phyloP scores from a whole-genome alignment of 2,329 filamentous ascomycete species.

The Paecilomyces dactylethromorphus region DNA sequence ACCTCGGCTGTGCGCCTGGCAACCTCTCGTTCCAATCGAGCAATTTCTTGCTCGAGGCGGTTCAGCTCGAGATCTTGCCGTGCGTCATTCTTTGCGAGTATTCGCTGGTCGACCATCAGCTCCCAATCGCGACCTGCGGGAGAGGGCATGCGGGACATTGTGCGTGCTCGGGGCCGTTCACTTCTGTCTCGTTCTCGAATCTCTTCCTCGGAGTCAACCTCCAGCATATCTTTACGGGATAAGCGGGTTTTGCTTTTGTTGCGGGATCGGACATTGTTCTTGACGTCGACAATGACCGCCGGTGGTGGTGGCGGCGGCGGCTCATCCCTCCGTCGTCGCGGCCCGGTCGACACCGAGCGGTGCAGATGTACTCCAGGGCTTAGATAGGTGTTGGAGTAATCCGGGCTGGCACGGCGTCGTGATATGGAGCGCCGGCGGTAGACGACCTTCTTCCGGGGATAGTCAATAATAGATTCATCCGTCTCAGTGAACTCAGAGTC shows the following conservation, averaged over 20 bases:
- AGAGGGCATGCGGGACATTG: conserved; percentile 18
- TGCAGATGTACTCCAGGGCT: conserved; percentile 20
- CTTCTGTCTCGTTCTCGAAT: conserved; percentile 8
- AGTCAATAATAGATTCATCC: conserved; percentile 27
- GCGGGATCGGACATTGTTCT: conserved; percentile 17
- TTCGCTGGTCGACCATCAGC: conserved; percentile 24
- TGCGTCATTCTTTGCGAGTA: conserved; percentile 26
- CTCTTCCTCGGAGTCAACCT: conserved; percentile 22
- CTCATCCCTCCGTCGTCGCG: conserved; percentile 17
- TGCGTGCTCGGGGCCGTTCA: conserved; percentile 14
- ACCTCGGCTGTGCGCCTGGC: conserved; percentile 18
- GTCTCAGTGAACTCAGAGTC: conserved; percentile 29
- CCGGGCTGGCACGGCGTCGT: conserved; percentile 19
- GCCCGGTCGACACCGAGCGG: conserved; percentile 31
- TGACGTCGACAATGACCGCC: conserved; percentile 29
- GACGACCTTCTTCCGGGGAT: conserved; percentile 12
- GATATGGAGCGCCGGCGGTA: conserved; percentile 26
- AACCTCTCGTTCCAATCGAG: conserved; percentile 27
- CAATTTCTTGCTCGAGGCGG: conserved; percentile 30
- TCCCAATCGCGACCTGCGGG: conserved; percentile 26
- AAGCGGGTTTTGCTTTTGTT: conserved; percentile 19
- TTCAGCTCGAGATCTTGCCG: conserved; percentile 28
- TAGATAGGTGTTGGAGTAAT: conserved; percentile 17
- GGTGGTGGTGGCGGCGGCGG: conserved; percentile 11
- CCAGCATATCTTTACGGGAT: conserved; percentile 14